These are phyloP conservation scores for Claviceps fusiformis DNA, from an alignment of 2,329 filamentous ascomycete genomes.

Conservation along the genomic window DNA sequence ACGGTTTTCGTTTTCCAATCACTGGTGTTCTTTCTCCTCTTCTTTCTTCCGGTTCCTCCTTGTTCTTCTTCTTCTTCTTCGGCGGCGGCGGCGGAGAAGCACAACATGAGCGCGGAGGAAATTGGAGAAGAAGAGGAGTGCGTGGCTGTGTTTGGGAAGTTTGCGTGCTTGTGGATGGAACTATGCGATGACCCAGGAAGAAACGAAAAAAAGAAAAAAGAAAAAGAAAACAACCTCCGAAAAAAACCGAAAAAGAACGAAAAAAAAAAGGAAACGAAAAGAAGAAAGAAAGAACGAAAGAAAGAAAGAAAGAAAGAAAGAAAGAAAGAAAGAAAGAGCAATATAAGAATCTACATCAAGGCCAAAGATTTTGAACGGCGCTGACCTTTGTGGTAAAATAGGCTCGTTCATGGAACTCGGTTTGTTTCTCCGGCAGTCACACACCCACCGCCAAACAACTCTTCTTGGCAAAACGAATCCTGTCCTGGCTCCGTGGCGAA, in stretches of 20 bases:
- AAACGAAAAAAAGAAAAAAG: too few species aligned
- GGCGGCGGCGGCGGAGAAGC: not conserved
- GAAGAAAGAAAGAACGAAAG: too few species aligned
- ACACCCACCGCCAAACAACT: conserved; percentile 29
- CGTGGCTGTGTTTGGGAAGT: too few species aligned
- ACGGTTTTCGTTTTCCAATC: not conserved
- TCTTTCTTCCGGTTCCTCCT: too few species aligned
- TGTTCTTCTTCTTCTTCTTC: too few species aligned
- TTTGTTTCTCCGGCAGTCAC: conserved; percentile 34
- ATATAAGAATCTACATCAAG: not conserved
- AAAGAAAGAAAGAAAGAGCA: not conserved
- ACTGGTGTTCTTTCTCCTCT: not conserved
- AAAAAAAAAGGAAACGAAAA: too few species aligned
- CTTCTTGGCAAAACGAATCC: conserved; percentile 29
- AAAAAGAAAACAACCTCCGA: too few species aligned
- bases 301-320: not conserved
- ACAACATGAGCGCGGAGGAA: not conserved
- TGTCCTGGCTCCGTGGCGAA: conserved; percentile 30
- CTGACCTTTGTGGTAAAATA: conserved; percentile 14
- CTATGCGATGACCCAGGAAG: too few species aligned
- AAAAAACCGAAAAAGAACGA: too few species aligned
- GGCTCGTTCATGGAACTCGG: conserved; percentile 54
- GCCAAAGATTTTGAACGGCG: not conserved
- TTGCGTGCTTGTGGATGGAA: too few species aligned
- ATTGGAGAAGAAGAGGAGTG: not conserved